Percentiles rank a stretch among this genome's conserved stretches.
These are phyloP conservation scores for Venturia pyrina DNA, from an alignment of 2,329 filamentous ascomycete genomes.

Conservation along the genomic window DNA sequence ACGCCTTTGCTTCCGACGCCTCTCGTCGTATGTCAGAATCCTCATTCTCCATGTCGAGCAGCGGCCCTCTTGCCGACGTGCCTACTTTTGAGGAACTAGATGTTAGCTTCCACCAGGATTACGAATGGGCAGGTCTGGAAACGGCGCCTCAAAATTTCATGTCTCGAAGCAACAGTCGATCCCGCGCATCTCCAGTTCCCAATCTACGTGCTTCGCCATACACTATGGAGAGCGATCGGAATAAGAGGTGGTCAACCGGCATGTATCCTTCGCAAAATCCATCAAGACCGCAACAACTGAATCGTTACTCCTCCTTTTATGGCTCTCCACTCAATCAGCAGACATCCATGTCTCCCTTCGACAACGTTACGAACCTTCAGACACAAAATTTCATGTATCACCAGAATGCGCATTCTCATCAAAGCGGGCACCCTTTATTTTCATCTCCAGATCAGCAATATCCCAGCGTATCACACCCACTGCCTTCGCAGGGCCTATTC, in stretches of 20 bases:
- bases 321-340: slow-evolving; percentile 43
- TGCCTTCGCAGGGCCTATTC: slow-evolving; percentile 62
- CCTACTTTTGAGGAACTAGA: slow-evolving; percentile 65
- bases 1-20: slow-evolving; percentile 35
- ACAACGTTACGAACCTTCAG: slow-evolving; percentile 22
- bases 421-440: slow-evolving; percentile 35
- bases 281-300: slow-evolving; percentile 43
- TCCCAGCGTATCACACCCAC: slow-evolving; percentile 48
- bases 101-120: slow-evolving; percentile 47
- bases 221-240: slow-evolving; percentile 54
- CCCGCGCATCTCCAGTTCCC: slow-evolving; percentile 62
- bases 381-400: slow-evolving; percentile 28
- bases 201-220: slow-evolving; percentile 61
- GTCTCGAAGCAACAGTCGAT: slow-evolving; percentile 54
- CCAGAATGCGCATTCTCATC: slow-evolving; percentile 42
- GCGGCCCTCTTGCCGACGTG: slow-evolving; percentile 53
- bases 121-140: slow-evolving; percentile 50
- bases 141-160: slow-evolving; percentile 61
- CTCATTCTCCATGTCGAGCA: slow-evolving; percentile 61
- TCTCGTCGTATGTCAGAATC: slow-evolving; percentile 60
- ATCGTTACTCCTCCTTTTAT: slow-evolving; percentile 53
- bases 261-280: slow-evolving; percentile 51
- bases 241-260: slow-evolving; percentile 70
- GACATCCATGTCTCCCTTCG: slow-evolving; percentile 29
- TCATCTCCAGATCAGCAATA: slow-evolving; percentile 40